Evolutionary conservation across 768 basidiomycete genomes (phyloP), one percentile per base, ranked within the genome.

Genomic region (Sistotremastrum suecicum): DNA sequence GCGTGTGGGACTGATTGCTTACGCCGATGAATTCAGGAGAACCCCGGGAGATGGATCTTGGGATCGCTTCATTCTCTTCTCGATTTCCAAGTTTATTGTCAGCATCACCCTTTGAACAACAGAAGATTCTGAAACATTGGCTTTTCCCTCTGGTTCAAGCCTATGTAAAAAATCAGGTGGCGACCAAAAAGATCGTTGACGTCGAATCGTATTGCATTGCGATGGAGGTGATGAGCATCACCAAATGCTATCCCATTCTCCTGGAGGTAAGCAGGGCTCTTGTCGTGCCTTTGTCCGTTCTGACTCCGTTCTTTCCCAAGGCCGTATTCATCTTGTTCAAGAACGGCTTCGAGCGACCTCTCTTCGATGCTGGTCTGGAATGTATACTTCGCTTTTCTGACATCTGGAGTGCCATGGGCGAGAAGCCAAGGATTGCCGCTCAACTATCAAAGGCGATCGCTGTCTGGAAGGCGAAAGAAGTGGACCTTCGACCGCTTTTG

Each of bases 91-190:
- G 61, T 3, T 55, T 80, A 38, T 54, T 76, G 32, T 60, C 60
- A 3, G 77, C 82, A 3, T 68, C 82, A 28, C 74, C 81, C 20
- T 87, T 76, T 50, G 83, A 87, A 51, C 83, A 87, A 62, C 74
- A 83, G 35, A 68, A 79, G 53, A 74, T 73, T 6, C 70, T 86
- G 45, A 69, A 67, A 45, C 72, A 76, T 41, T 89, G 86, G 86
- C 64, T 89, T 33, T 58, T 84, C n/a, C 86, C 85, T 3, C 64
- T 76, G 29, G 66, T 83, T 37, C 71, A 71, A 51, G 76, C 20
- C 20, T 20, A 20, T 20, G 20, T 20, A 20, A 20, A 20, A 20
- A 20, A 20, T 20, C 20, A 20, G 20, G 20, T 44, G 12, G 50
- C 41, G 36, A 44, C 39, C 11, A 38, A 43, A 39, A 45, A 42